These are phyloP conservation scores for Skeletonema costatum DNA, from an alignment of 108 stramenopile genomes.

Conservation along the genomic window DNA sequence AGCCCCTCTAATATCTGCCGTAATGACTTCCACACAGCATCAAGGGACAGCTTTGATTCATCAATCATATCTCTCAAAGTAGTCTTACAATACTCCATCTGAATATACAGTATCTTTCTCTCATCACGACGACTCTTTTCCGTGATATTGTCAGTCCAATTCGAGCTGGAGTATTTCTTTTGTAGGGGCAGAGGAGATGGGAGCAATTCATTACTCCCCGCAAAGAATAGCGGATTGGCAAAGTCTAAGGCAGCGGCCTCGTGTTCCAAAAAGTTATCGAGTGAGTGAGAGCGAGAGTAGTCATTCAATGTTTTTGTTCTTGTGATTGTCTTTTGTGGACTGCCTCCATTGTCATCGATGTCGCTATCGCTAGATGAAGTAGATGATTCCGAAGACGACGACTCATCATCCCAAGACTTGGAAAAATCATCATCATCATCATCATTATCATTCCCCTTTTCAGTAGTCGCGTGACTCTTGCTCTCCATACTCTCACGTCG, in stretches of 20 bases:
- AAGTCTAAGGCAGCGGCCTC: conserved; percentile 22
- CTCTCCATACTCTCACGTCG: conserved; percentile 2
- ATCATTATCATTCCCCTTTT: not conserved
- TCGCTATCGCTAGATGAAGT: conserved; percentile 1
- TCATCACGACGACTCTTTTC: conserved; percentile 15
- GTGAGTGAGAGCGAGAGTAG: conserved; percentile 14
- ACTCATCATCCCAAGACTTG: conserved; percentile 3
- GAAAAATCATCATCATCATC: conserved; percentile 26
- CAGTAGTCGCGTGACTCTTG: conserved; percentile 5
- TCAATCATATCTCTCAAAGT: conserved; percentile 82
- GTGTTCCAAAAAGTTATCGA: conserved; percentile 54
- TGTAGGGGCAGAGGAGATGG: not conserved
- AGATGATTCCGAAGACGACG: conserved; percentile 6
- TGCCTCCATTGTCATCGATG: not conserved
- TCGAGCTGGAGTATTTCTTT: conserved; percentile 7
- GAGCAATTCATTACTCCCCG: conserved; percentile 7
- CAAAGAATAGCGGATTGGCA: conserved; percentile 40
- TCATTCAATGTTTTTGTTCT: not conserved
- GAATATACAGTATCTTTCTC: conserved; percentile 44
- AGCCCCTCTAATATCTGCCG: conserved; percentile 85
- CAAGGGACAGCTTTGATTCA: conserved; percentile 46
- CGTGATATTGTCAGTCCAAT: conserved; percentile 6
- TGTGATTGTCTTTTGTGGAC: not conserved
- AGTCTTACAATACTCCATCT: conserved; percentile 87
- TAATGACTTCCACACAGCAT: conserved; percentile 69